Evolutionary conservation across 2,329 filamentous ascomycete genomes (phyloP).

Genomic region (Cordyceps fumosorosea): DNA sequence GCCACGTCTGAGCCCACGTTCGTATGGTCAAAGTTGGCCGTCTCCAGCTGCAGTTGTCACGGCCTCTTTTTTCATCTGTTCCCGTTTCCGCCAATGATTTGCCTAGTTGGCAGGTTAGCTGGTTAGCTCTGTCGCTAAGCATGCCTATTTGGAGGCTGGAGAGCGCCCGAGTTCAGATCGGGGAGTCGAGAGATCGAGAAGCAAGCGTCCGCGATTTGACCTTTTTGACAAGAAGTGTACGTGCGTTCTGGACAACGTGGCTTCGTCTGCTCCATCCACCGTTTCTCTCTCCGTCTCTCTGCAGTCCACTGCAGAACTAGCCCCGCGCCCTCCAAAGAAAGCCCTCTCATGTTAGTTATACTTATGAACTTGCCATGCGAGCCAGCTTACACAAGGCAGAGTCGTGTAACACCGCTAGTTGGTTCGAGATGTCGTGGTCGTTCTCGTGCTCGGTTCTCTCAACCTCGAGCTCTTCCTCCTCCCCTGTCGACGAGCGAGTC

Average conservation of each 20-base stretch:
- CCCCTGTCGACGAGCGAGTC: not conserved
- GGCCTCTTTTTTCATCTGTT: not conserved
- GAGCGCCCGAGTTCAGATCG: not conserved
- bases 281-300: not conserved
- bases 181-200: not conserved
- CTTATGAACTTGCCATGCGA: no score
- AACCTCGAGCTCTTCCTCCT: not conserved
- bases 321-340: no score
- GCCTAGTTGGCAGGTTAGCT: not conserved
- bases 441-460: not conserved
- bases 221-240: no score
- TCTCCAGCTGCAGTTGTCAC: not conserved
- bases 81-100: not conserved
- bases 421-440: not conserved
- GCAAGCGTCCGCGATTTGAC: no score
- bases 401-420: not conserved
- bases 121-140: not conserved
- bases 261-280: not conserved
- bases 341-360: no score
- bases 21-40: not conserved
- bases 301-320: no score
- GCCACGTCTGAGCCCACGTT: constrained; percentile 1
- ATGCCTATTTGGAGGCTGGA: not conserved
- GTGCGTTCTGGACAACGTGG: not conserved
- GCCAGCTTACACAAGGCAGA: no score